Conservation (phyloP, 208 protist genomes). For the Zelonia costaricensis region DNA sequence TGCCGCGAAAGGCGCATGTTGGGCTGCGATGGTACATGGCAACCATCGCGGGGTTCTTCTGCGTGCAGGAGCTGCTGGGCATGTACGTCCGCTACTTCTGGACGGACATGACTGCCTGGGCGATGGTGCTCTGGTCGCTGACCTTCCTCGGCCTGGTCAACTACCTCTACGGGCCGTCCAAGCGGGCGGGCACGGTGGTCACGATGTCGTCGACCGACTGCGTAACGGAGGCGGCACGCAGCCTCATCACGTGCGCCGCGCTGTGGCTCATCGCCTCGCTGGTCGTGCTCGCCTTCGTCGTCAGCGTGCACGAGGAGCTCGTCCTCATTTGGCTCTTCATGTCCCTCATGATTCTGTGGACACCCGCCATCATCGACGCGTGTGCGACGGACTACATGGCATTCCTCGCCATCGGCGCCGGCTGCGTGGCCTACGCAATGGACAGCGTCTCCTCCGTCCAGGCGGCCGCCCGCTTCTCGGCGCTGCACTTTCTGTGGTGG, state of each 20-base stretch:
- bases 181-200: conserved; percentile 67
- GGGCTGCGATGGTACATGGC: conserved; percentile 86
- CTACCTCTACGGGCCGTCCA: conserved; percentile 79
- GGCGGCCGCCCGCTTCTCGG: conserved; percentile 40
- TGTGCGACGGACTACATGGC: conserved; percentile 71
- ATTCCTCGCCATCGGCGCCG: conserved; percentile 44
- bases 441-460: conserved; percentile 33
- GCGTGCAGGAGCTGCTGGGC: conserved; percentile 36
- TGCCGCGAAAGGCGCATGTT: conserved; percentile 53
- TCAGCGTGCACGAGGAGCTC: conserved; percentile 90
- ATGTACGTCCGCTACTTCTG: conserved; percentile 51
- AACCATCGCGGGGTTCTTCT: conserved; percentile 44
- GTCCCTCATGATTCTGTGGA: conserved; percentile 77
- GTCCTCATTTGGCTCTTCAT: conserved; percentile 82
- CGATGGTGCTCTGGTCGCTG: conserved; percentile 35
- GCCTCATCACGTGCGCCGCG: conserved; percentile 50
- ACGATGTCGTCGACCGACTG: conserved; percentile 49
- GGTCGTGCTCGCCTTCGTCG: conserved; percentile 62
- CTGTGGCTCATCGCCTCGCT: conserved; percentile 60
- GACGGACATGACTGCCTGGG: conserved; percentile 27
- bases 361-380: conserved; percentile 81
- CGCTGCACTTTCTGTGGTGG: conserved; percentile 70
- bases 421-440: conserved; percentile 49
- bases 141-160: conserved; percentile 71
- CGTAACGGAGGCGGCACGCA: conserved; percentile 46